Percentiles rank a stretch among this genome's conserved stretches.
phyloP scores from a whole-genome alignment of 208 protist genomes.

The Jaenimonas drosophilae region DNA sequence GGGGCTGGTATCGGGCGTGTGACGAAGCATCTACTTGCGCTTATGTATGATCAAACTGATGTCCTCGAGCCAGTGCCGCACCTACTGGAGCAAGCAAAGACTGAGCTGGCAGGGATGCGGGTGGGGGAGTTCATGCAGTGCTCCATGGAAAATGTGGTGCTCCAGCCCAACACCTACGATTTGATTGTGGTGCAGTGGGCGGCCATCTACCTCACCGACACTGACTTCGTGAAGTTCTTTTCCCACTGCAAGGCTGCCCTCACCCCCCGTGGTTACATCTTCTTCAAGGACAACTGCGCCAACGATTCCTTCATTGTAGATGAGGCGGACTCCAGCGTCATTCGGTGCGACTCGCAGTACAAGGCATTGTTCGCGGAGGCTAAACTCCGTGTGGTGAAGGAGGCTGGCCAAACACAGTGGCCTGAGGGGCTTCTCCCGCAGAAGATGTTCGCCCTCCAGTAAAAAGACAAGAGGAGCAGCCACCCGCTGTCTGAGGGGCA shows the following conservation, averaged over 20 bases:
- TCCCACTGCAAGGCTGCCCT: constrained; percentile 56
- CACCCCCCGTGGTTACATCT: constrained; percentile 75
- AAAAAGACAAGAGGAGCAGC: no score
- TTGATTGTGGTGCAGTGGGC: constrained; percentile 90
- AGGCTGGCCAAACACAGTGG: constrained; percentile 67
- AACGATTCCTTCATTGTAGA: constrained; percentile 70
- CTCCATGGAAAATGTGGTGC: constrained; percentile 69
- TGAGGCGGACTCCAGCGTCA: constrained; percentile 84
- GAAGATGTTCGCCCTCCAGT: constrained; percentile 86
- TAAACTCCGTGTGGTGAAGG: constrained; percentile 51
- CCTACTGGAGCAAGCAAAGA: constrained; percentile 81
- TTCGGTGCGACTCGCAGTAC: constrained; percentile 81
- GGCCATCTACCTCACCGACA: constrained; percentile 90
- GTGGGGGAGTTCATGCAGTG: constrained; percentile 67
- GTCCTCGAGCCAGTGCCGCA: constrained; percentile 79
- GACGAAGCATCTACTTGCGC: constrained; percentile 54
- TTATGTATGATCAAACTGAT: constrained; percentile 63
- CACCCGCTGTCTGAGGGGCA: no score
- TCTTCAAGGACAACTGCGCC: constrained; percentile 89
- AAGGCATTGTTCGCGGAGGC: constrained; percentile 64
- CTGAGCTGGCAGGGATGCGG: constrained; percentile 54
- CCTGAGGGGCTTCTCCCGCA: constrained; percentile 65
- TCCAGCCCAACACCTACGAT: constrained; percentile 70
- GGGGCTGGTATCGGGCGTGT: constrained; percentile 90
- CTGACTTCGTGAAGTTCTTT: constrained; percentile 86